phyloP scores from a whole-genome alignment of 2,329 filamentous ascomycete species.

The Truncatella angustata region DNA sequence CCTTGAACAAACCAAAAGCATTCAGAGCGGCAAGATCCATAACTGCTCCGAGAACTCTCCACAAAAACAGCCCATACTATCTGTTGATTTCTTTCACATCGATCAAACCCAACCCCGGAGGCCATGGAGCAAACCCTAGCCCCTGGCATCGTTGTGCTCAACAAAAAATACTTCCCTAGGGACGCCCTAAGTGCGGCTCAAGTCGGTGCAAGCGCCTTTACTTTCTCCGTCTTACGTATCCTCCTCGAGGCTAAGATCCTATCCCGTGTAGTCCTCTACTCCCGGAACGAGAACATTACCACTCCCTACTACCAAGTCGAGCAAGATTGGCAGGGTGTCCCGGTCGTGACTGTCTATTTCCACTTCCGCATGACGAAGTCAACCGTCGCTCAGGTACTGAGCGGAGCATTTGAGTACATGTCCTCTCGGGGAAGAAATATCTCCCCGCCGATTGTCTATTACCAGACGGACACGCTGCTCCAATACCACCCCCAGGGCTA shows the following conservation, averaged over 20 bases:
- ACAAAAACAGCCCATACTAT: no score
- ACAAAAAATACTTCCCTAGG: constrained; percentile 9
- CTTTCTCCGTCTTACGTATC: constrained; percentile 4
- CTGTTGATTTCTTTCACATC: no score
- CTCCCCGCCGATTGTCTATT: constrained; percentile 5
- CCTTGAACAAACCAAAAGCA: no score
- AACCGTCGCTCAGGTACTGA: background rate
- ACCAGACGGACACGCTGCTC: constrained; percentile 9
- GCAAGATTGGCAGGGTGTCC: background rate
- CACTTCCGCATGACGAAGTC: constrained; percentile 3
- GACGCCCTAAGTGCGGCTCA: constrained; percentile 5
- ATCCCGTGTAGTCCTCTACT: constrained; percentile 4
- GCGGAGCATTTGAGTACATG: background rate
- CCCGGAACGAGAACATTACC: background rate
- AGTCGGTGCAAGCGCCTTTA: constrained; percentile 8
- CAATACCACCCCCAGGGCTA: constrained; percentile 6
- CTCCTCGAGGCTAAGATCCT: constrained; percentile 1
- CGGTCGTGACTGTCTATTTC: constrained; percentile 9
- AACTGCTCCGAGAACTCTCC: no score
- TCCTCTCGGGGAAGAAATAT: background rate
- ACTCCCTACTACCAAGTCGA: background rate
- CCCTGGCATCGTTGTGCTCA: constrained; percentile 9
- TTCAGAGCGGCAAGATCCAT: no score
- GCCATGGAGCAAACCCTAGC: constrained; percentile 1
- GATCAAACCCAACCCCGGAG: background rate